Base-by-base conservation (phyloP, 805 yeast species). In the Suhomyces sp. region DNA sequence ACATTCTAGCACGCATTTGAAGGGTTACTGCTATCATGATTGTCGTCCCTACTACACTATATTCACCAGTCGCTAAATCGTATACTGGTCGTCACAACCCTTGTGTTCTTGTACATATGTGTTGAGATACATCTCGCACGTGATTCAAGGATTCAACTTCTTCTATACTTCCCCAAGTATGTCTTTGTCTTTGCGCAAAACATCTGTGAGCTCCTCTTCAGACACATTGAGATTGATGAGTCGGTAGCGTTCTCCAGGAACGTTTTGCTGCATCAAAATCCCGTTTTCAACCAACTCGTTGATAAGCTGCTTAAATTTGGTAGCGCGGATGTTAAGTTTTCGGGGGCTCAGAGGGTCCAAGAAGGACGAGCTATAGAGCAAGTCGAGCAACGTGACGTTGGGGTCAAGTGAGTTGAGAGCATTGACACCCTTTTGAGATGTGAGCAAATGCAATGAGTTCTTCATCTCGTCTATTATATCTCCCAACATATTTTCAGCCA, bases 281-380 rank as follows among this genome's bases (percentile, higher is more conserved):
- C 97, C 98, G 43, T 85, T 83, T 51, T 91, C 97, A 12, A 82
- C 81, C 50, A 93, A 71, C 60, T 90, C 96, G 45, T 77, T 75
- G 6, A 91, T 60, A 1, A 89, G 76, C 49, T 73, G 81, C 35
- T 79, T 79, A 58, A 88, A 80, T 4, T 88, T 85, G 22, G 76
- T 73, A 24, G 87, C 73, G 51, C 93, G 73, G 1, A 83, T 68
- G 58, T 58, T 71, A 20, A 37, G 40, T 15, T 40, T 40, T 5
- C 31, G 20, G 1, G 41, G 13, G 10, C 40, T 13, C 25, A 22
- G 17, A 17, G n/a, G 44, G 17, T 46, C 43, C 17, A 21, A 22
- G 19, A 44, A 19, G 29, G 21, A 22, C 22, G 21, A 12, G 1
- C 66, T 66, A 39, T 69, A 70, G 13, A 70, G 58, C 29, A 73